Conservation (phyloP, 805 yeast genomes). For the Barnettozyma botsteinii region DNA sequence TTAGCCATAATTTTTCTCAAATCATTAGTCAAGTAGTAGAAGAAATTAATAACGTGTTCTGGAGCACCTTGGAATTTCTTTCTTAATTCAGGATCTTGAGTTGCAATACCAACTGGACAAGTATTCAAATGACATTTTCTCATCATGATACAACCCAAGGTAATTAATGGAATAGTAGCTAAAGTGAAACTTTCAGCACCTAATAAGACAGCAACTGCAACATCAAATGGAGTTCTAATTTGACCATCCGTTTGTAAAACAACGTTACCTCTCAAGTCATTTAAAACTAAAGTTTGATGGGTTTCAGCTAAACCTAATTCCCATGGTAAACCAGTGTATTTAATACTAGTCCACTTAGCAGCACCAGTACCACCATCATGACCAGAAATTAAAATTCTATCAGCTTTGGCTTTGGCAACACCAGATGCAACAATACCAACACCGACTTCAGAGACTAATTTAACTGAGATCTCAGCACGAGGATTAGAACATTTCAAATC, state of each 20-base stretch:
- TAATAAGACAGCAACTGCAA: conserved; percentile 89
- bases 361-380: conserved; percentile 99
- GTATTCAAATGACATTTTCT: conserved; percentile 90
- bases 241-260: conserved; percentile 98
- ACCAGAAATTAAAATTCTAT: conserved; percentile 91
- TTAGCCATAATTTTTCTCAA: conserved; percentile 89
- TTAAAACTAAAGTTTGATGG: conserved; percentile 92
- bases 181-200: conserved; percentile 99
- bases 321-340: conserved; percentile 98
- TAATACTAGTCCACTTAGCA: conserved; percentile 94
- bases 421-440: conserved; percentile 99
- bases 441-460: conserved; percentile 96
- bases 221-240: conserved; percentile 92
- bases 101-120: conserved; percentile 98
- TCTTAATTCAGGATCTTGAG: conserved; percentile 93
- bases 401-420: conserved; percentile 98
- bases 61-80: conserved; percentile 94
- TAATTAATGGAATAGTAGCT: conserved; percentile 94
- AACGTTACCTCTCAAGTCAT: conserved; percentile 93
- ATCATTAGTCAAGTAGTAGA: conserved; percentile 91
- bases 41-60: conserved; percentile 96
- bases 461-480: conserved; percentile 93
- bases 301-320: conserved; percentile 97
- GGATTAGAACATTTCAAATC: conserved; percentile 97
- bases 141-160: conserved; percentile 97